These are phyloP conservation scores for Corymbia maculata DNA, from an alignment of 345 rosid genomes.

Conservation along the genomic window DNA sequence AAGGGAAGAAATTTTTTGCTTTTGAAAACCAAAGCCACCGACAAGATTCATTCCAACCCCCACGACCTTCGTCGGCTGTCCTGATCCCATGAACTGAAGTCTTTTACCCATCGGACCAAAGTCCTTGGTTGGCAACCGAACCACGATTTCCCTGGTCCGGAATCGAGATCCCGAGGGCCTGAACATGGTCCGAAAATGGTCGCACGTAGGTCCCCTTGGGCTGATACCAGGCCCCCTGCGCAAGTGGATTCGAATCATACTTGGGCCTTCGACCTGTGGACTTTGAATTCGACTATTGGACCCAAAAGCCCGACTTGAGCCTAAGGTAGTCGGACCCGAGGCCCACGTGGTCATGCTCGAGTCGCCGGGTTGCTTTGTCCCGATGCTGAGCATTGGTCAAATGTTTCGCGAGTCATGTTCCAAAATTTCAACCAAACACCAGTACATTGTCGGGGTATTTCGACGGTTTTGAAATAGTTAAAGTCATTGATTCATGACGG, in stretches of 20 bases:
- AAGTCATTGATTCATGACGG: too few relatives aligned
- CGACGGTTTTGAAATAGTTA: not conserved
- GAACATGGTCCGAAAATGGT: not conserved
- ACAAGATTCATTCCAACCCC: not conserved
- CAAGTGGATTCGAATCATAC: not conserved
- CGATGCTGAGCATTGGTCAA: not conserved
- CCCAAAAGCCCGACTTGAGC: not conserved
- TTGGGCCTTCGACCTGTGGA: not conserved
- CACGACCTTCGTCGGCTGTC: not conserved
- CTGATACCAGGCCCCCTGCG: not conserved
- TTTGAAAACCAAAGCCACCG: not conserved
- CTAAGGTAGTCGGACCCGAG: not conserved
- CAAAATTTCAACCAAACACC: not conserved
- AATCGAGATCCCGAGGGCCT: not conserved
- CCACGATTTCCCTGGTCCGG: not conserved
- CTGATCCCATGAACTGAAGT: not conserved
- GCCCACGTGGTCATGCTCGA: not conserved
- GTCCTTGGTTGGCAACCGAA: not conserved
- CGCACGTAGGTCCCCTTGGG: too few relatives aligned
- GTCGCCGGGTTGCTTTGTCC: not conserved
- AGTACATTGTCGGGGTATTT: not conserved
- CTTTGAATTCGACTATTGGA: not conserved
- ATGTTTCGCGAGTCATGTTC: not conserved
- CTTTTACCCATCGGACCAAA: not conserved
- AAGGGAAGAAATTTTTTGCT: not conserved